Evolutionary conservation across 495 filamentous ascomycete species (phyloP).

Genomic region (Chaetomium fimeti): DNA sequence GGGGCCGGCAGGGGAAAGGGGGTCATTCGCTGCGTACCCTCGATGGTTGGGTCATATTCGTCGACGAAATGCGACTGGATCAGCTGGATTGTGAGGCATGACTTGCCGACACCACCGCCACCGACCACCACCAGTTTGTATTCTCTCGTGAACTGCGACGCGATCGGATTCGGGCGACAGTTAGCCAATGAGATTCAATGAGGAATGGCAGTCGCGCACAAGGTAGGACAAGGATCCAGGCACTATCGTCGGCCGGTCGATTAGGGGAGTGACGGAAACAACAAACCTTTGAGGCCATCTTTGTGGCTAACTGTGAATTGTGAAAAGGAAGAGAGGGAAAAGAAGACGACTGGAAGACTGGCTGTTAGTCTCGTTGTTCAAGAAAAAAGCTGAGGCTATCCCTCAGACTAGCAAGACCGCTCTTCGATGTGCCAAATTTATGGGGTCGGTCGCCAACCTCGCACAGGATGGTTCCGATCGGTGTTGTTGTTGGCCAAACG

Average conservation of each 20-base stretch:
- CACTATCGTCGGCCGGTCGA: not conserved
- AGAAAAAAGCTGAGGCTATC: slow-evolving; percentile 10
- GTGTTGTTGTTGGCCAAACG: slow-evolving; percentile 12
- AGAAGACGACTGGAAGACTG: slow-evolving; percentile 6
- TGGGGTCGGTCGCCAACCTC: slow-evolving; percentile 18
- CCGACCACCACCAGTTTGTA: slow-evolving; percentile 99
- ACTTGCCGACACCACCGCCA: slow-evolving; percentile 97
- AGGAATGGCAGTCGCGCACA: not conserved
- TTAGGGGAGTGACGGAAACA: not conserved
- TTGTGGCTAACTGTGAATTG: slow-evolving; percentile 13
- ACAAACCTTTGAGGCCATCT: slow-evolving; percentile 28
- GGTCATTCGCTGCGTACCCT: slow-evolving; percentile 62
- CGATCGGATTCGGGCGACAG: not conserved
- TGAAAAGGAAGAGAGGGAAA: not conserved
- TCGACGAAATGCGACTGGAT: slow-evolving; percentile 99
- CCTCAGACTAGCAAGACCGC: not conserved
- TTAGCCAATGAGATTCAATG: slow-evolving; percentile 19
- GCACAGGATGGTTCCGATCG: slow-evolving; percentile 10
- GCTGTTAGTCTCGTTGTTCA: not conserved
- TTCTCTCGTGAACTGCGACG: slow-evolving; percentile 86
- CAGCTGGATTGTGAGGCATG: slow-evolving; percentile 97
- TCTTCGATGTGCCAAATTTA: slow-evolving; percentile 14
- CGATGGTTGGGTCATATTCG: slow-evolving; percentile 98
- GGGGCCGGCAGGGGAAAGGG: not conserved
- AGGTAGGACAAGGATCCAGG: not conserved